Evolutionary conservation across 1,284 basidiomycete genomes (phyloP), one percentile per base, ranked within the genome.

Genomic region (Ceratobasidium sp.): DNA sequence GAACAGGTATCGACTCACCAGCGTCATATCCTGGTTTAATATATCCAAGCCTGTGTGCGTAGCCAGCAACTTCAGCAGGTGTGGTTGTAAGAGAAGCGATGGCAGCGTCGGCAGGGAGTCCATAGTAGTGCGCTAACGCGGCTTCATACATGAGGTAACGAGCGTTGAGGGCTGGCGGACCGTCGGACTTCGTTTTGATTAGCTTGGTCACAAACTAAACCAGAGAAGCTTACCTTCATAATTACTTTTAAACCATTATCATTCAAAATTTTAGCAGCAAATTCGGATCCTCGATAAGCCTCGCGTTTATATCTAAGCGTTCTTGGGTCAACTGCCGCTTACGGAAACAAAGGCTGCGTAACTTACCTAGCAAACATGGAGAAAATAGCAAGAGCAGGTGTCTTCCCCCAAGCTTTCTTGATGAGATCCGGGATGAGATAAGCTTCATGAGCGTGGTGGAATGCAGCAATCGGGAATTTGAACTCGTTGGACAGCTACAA

Each of bases 231-330:
- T 17, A 89, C 91, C 90, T 94, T 94, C 91, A 94, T 92, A 20
- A 92, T 89, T 2, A 97, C 93, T 46, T 88, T 87, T 38, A 97
- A 85, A 1, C 91, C 92, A 73, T 91, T 89, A 64, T 96, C 92
- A 0, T 91, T 87, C 26, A 97, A 87, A 70, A 97, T 92, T 57
- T 91, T 90, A 17, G 94, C 89, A 0, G 96, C 94, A 83, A 93
- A 97, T 81, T 96, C 94, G 3, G 93, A 93, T 4, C 92, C 94
- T 46, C 94, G 88, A 84, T 93, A 97, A 0, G 94, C 90, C 82
- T 96, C 95, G 15, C 93, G 90, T 84, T 96, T 97, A 85, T 94
- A n/a, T n/a, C n/a, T n/a, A n/a, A n/a, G n/a, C n/a, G n/a, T n/a
- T n/a, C n/a, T n/a, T n/a, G n/a, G n/a, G n/a, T n/a, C n/a, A n/a